Percentiles rank a stretch among this genome's conserved stretches.
These are phyloP conservation scores for Sicyos edulis DNA, from an alignment of 306 rosid species.

Conservation along the genomic window DNA sequence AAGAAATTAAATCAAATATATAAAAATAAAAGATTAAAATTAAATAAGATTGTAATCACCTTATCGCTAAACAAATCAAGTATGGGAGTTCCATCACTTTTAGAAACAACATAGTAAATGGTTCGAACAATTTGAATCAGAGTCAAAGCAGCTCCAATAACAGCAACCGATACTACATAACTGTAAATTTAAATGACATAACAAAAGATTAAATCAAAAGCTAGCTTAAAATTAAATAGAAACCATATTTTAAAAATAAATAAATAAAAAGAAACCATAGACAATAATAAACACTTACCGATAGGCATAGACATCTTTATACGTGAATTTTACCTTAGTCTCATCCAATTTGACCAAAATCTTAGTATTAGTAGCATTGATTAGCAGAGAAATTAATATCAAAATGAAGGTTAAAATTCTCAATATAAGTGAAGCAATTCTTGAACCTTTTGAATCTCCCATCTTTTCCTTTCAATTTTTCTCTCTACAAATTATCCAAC, in stretches of 20 bases:
- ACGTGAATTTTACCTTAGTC: fast-evolving
- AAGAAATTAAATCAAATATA: no score
- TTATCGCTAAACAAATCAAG: conserved; percentile 21
- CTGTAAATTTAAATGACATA: not conserved
- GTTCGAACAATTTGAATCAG: conserved; percentile 12
- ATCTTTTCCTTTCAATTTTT: no score
- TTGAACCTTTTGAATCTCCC: not conserved
- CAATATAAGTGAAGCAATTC: conserved; percentile 12
- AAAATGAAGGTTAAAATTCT: conserved; percentile 19
- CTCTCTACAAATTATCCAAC: no score
- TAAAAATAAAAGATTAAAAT: no score
- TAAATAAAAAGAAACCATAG: no score
- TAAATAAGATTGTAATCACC: no score
- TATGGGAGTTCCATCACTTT: not conserved
- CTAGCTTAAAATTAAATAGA: no score
- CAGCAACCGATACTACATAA: not conserved
- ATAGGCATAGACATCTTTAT: not conserved
- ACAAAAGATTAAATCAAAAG: no score
- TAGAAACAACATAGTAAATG: conserved; percentile 3
- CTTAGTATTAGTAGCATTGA: conserved; percentile 18
- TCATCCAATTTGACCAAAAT: not conserved
- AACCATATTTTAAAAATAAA: no score
- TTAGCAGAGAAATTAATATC: conserved; percentile 17
- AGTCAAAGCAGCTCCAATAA: conserved; percentile 20
- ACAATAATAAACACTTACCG: no score